Base-by-base conservation (phyloP, 2,329 filamentous ascomycete species). In the Talaromyces sp. region DNA sequence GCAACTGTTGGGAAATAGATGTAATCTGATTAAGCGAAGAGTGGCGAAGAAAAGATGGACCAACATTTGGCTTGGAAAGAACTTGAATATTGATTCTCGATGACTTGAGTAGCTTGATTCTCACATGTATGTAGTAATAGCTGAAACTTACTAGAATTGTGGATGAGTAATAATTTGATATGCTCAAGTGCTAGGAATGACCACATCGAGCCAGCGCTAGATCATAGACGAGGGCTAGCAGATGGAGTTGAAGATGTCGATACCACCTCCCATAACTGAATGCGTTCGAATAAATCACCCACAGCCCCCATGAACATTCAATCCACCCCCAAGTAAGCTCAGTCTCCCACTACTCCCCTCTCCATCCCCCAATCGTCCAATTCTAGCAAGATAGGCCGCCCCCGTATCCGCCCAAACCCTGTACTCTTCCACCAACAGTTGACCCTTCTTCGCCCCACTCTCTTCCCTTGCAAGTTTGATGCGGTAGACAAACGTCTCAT, bases 391-490 rank as follows among this genome's bases (percentile, higher is more conserved):
- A 65, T 76, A 76, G 22, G 72, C 74, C 30, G 75, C 75, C 17
- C 74, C 75, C 3, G 71, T 73, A 69, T 77, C 75, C 14, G 72
- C 73, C 75, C 75, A 77, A 24, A 77, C 67, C 37, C 68, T 61
- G 66, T 76, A 77, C 47, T 68, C 71, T 29, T 61, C 63, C n/a
- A 77, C 68, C 53, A 70, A 73, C 41, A 67, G 49, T 33, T 36
- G 20, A 4, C 22, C 45, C 9, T 42, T 54, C 11, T 41, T 44
- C 9, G 24, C 35, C 6, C 24, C 37, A 36, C 32, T 47, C 11
- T 52, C 35, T 29, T 74, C 67, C 52, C 62, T 55, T n/a, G 65
- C 69, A 47, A 76, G 56, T 37, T 60, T 65, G 37, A 77, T 57
- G 29, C 69, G 62, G 62, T 76, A 77, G 11, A 64, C 56, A 56